A percentile compares a stretch with the other conserved stretches of the same genome.
Evolutionary conservation across 2,329 filamentous ascomycete genomes (phyloP).

Genomic region (Alternaria triticina): DNA sequence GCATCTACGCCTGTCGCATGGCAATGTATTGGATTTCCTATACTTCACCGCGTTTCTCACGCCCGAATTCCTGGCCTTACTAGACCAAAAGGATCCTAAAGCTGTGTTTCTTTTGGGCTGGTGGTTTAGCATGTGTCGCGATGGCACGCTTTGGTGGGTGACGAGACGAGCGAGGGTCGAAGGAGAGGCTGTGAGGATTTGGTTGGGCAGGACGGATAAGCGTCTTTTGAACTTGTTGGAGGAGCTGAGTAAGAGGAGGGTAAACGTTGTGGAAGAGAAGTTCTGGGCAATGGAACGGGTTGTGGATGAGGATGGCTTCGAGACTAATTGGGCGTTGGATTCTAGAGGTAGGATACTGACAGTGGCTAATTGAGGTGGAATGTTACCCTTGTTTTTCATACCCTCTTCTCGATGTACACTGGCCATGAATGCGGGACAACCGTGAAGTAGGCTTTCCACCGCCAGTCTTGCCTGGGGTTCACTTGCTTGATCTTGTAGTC

Average conservation of each 20-base stretch:
- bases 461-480: slow-evolving; percentile 37
- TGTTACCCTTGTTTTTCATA: background rate
- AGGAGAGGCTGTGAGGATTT: slow-evolving; percentile 31
- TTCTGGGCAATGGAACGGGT: background rate
- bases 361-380: background rate
- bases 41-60: slow-evolving; percentile 57
- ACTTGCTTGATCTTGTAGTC: slow-evolving; percentile 44
- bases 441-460: slow-evolving; percentile 43
- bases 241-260: background rate
- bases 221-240: slow-evolving; percentile 15
- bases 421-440: slow-evolving; percentile 38
- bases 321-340: background rate
- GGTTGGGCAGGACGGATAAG: slow-evolving; percentile 25
- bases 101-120: slow-evolving; percentile 63
- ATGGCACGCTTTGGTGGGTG: slow-evolving; percentile 39
- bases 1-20: slow-evolving; percentile 43
- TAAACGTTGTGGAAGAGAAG: background rate
- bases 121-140: slow-evolving; percentile 59
- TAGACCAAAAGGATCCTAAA: slow-evolving; percentile 59
- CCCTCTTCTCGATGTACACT: background rate
- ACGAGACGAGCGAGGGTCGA: slow-evolving; percentile 31
- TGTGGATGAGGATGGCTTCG: background rate
- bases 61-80: slow-evolving; percentile 52
- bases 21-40: slow-evolving; percentile 55
- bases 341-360: background rate